Evolutionary conservation across 768 basidiomycete species (phyloP).

Genomic region (Tricholoma saponaceum): DNA sequence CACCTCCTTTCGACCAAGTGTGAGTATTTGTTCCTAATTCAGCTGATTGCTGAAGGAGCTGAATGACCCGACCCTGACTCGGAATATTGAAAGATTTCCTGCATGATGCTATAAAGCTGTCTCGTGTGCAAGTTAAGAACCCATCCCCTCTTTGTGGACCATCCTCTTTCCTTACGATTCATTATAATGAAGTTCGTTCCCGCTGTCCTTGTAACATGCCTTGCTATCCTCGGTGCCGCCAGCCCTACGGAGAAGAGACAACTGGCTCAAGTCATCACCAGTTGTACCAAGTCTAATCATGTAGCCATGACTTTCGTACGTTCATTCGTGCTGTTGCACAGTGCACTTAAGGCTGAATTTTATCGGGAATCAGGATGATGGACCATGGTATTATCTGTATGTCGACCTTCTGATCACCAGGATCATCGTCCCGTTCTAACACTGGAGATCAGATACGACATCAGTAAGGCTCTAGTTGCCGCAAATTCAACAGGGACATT

Average conservation of each 20-base stretch:
- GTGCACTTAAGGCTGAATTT: background rate
- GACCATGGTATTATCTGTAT: slow-evolving; percentile 18
- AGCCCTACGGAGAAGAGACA: slow-evolving; percentile 11
- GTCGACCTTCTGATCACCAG: background rate
- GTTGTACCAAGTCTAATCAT: slow-evolving; percentile 19
- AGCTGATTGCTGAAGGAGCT: too few species aligned
- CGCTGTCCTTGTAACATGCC: slow-evolving; percentile 6
- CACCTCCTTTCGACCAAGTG: too few species aligned
- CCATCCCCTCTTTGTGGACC: background rate
- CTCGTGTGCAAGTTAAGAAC: background rate
- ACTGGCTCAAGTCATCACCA: slow-evolving; percentile 19
- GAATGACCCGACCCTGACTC: too few species aligned
- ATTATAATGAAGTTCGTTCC: slow-evolving; percentile 3
- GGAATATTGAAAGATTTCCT: too few species aligned
- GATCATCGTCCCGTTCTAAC: background rate
- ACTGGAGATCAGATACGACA: slow-evolving; percentile 23
- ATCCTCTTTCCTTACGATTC: background rate
- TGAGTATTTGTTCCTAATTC: too few species aligned
- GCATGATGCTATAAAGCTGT: too few species aligned
- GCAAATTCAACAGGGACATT: slow-evolving; percentile 38
- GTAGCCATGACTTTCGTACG: slow-evolving; percentile 23
- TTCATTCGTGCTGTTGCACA: background rate
- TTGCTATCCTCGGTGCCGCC: slow-evolving; percentile 10
- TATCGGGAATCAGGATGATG: slow-evolving; percentile 13
- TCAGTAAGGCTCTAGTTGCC: slow-evolving; percentile 29